Evolutionary conservation across 768 basidiomycete species (phyloP), one percentile per base, ranked within the genome.

Genomic region (Gautieria morchelliformis): DNA sequence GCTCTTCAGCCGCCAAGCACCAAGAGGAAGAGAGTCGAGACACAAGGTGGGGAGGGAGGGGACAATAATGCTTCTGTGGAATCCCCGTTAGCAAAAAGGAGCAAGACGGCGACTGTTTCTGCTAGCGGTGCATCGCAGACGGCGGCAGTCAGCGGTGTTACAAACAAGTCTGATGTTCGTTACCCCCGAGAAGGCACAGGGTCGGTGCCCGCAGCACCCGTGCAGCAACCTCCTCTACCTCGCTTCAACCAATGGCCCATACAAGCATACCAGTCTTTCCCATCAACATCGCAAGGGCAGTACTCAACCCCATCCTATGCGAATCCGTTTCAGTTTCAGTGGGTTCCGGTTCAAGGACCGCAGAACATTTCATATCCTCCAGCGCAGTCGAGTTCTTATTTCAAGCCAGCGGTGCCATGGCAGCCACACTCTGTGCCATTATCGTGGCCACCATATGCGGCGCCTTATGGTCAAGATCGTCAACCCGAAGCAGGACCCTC

Each of bases 1-100:
- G 56, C 56, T 3, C 48, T 57, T 20, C 56, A n/a, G 40, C 56
- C 45, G 32, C 33, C 56, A 1, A 57, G 56, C 22, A 35, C 46
- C 2, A 57, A 57, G 46, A 47, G 56, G 19, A 57, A 57, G 22
- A 37, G 56, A 27, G 20, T 35, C 20, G 30, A 32, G 14, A 7
- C 51, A n/a, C 11, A 40, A 9, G 37, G n/a, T 22, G 45, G n/a
- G 45, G 24, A 19, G 19, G 12, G 27, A 17, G 11, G 15, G 15
- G 32, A 27, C 12, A 8, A 3, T 30, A 30, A 22, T 24, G 11
- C 6, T 49, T 17, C 48, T 3, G 22, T 49, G 22, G 48, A 30
- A 6, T 49, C 27, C 24, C 48, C 48, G 24, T 44, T 44, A 17
- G 48, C 27, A 12, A 42, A 55, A 42, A 44, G 41, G 30, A 45